These are phyloP conservation scores for Didymella segeticola DNA, from an alignment of 2,329 filamentous ascomycete genomes.

Conservation along the genomic window DNA sequence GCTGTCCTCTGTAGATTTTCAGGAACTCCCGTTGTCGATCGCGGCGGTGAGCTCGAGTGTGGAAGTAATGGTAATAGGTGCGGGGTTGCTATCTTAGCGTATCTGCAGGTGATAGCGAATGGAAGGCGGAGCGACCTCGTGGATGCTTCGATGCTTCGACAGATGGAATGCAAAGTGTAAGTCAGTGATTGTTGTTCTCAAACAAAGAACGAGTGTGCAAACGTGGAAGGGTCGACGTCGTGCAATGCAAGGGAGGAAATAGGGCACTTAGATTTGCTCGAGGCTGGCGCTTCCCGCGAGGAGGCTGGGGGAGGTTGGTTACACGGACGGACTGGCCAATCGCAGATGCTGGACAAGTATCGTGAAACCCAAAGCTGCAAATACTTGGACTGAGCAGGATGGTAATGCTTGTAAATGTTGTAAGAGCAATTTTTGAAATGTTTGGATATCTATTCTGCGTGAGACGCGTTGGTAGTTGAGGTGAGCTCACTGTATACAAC, in stretches of 20 bases:
- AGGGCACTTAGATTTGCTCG: conserved; percentile 37
- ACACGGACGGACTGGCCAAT: conserved; percentile 2
- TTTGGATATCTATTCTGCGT: neutral
- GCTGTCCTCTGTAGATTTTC: conserved; percentile 1
- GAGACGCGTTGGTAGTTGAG: neutral
- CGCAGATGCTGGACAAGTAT: neutral
- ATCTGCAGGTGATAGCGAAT: conserved; percentile 19
- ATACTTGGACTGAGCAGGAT: neutral
- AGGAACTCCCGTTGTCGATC: neutral
- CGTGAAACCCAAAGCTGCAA: conserved; percentile 1
- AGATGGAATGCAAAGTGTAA: conserved; percentile 8
- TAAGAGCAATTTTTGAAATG: neutral
- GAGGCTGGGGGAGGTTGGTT: conserved; percentile 23
- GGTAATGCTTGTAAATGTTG: neutral
- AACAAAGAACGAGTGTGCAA: conserved; percentile 14
- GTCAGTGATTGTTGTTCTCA: conserved; percentile 20
- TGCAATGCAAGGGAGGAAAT: conserved; percentile 37
- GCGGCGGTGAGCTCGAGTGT: conserved; percentile 3
- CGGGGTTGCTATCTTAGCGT: conserved; percentile 21
- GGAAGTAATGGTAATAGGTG: conserved; percentile 10
- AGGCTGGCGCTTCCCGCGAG: conserved; percentile 27
- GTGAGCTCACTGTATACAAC: conserved; percentile 2
- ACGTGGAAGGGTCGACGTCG: conserved; percentile 15
- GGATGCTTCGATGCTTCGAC: conserved; percentile 11
- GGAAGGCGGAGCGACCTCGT: conserved; percentile 7